Evolutionary conservation across 2,329 filamentous ascomycete species (phyloP).

Genomic region (Penicillium sp.): DNA sequence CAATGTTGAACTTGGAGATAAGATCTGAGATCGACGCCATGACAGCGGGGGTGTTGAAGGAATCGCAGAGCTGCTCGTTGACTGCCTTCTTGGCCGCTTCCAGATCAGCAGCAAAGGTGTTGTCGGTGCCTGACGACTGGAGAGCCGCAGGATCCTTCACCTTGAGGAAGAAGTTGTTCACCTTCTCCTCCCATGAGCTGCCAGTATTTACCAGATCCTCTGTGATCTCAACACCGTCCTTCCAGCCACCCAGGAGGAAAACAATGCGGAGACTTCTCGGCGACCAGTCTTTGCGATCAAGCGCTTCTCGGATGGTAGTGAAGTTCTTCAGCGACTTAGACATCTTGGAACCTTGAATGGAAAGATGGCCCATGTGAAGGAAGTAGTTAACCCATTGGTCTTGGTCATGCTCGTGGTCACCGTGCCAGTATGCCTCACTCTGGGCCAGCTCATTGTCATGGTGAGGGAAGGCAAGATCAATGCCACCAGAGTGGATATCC

Average conservation of each 20-base stretch:
- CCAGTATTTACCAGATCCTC: conserved; percentile 74
- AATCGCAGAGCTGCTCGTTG: conserved; percentile 71
- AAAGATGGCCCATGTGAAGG: conserved; percentile 89
- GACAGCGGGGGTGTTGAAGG: conserved; percentile 78
- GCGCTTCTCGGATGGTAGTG: conserved; percentile 82
- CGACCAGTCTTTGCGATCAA: conserved; percentile 68
- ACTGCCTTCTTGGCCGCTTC: conserved; percentile 56
- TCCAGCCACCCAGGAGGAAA: conserved; percentile 85
- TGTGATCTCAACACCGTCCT: conserved; percentile 87
- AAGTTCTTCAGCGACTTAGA: conserved; percentile 95
- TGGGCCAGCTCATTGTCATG: conserved; percentile 92
- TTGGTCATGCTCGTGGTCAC: conserved; percentile 51
- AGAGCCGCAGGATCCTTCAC: conserved; percentile 47
- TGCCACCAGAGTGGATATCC: conserved; percentile 90
- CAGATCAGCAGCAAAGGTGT: conserved; percentile 49
- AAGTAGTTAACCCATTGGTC: conserved; percentile 93
- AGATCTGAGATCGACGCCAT: conserved; percentile 77
- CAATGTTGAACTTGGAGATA: conserved; percentile 71
- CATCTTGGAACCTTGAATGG: conserved; percentile 91
- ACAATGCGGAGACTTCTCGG: conserved; percentile 77
- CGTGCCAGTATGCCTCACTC: conserved; percentile 75
- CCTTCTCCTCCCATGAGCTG: conserved; percentile 73
- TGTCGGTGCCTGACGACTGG: conserved; percentile 26
- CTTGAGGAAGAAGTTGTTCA: conserved; percentile 69
- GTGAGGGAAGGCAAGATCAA: conserved; percentile 88